Percentiles rank a stretch among this genome's conserved stretches.
These are phyloP conservation scores for Kuraishia piskuri DNA, from an alignment of 805 yeast genomes.

Conservation along the genomic window DNA sequence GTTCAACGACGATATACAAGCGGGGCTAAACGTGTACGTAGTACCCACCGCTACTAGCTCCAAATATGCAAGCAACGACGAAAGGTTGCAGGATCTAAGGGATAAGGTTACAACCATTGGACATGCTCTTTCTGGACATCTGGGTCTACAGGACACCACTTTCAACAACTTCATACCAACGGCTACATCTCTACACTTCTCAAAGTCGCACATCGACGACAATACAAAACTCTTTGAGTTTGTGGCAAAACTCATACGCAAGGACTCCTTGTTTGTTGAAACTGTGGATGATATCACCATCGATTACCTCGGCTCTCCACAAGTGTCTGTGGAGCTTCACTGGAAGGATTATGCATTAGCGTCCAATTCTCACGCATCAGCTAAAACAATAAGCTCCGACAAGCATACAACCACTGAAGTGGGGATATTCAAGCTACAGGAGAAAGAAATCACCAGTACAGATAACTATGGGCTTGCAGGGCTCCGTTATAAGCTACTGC, in stretches of 20 bases:
- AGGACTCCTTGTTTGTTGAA: background rate
- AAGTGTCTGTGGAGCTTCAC: background rate
- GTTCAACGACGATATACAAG: background rate
- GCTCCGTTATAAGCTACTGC: background rate
- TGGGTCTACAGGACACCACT: background rate
- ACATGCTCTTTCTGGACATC: background rate
- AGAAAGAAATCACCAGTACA: background rate
- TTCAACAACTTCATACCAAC: background rate
- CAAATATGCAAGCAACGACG: background rate
- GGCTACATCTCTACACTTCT: background rate
- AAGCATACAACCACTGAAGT: background rate
- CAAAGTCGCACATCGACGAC: background rate
- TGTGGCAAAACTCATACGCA: background rate
- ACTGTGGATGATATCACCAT: background rate
- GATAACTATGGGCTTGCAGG: conserved; percentile 1
- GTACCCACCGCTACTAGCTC: background rate
- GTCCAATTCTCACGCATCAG: background rate
- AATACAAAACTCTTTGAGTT: background rate
- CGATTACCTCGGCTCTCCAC: background rate
- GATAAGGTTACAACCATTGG: background rate
- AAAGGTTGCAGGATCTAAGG: background rate
- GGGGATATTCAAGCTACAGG: background rate
- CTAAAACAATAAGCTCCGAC: background rate
- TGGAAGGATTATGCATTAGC: background rate
- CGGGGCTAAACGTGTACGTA: background rate